Conservation (phyloP, 2,329 filamentous ascomycete species). For the Rhynchosporium secalis region DNA sequence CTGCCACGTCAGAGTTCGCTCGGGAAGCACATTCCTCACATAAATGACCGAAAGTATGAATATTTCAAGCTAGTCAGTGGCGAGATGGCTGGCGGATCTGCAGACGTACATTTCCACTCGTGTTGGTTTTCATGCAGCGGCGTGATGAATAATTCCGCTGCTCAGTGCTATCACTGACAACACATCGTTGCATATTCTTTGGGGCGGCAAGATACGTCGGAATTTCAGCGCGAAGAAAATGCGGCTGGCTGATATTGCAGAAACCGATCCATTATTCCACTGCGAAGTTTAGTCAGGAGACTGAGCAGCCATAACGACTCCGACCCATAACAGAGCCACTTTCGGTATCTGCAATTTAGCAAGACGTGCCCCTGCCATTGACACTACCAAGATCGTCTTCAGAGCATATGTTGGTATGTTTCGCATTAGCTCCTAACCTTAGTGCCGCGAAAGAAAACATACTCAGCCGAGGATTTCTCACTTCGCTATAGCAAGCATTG, state of each 20-base stretch:
- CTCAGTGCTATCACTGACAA: conserved; percentile 34
- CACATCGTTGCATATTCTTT: conserved; percentile 34
- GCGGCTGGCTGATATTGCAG: conserved; percentile 28
- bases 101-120: conserved; percentile 28
- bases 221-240: conserved; percentile 25
- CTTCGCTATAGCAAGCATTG: conserved; percentile 19
- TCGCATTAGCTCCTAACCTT: not conserved
- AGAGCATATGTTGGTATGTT: not conserved
- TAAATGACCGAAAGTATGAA: conserved; percentile 30
- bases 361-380: not conserved
- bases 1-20: conserved; percentile 38
- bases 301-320: conserved; percentile 23
- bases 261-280: conserved; percentile 31
- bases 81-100: conserved; percentile 33
- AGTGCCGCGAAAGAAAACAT: conserved; percentile 17
- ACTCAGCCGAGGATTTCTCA: conserved; percentile 16
- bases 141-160: conserved; percentile 33
- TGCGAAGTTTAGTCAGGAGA: conserved; percentile 35
- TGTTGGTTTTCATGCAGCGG: conserved; percentile 32
- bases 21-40: conserved; percentile 32
- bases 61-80: conserved; percentile 28
- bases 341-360: not conserved
- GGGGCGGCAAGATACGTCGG: conserved; percentile 15
- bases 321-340: conserved; percentile 2
- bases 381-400: not conserved